Evolutionary conservation across 768 basidiomycete genomes (phyloP).

Genomic region (Rhizopogon vesiculosus): DNA sequence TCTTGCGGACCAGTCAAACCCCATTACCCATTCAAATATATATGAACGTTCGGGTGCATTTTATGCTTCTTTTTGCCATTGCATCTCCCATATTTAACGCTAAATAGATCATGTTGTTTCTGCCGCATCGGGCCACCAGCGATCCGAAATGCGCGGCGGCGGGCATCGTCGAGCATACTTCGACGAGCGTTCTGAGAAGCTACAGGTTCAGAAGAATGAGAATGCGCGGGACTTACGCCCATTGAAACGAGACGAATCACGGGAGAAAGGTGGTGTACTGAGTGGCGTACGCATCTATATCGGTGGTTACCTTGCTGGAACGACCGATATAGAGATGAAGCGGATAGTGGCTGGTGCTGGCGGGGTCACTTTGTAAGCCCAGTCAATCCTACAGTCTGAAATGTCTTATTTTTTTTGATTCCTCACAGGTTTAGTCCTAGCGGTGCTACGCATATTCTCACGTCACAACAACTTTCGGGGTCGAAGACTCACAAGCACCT

Average conservation of each 20-base stretch:
- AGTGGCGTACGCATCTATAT: conserved; percentile 58
- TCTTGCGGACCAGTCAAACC: conserved; percentile 61
- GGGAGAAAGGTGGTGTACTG: conserved; percentile 21
- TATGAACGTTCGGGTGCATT: conserved; percentile 51
- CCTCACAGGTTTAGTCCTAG: conserved; percentile 45
- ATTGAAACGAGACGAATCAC: neutral
- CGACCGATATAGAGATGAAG: conserved; percentile 81
- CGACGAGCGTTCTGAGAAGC: conserved; percentile 41
- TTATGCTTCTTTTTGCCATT: neutral
- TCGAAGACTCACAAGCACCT: conserved; percentile 68
- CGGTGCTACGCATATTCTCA: conserved; percentile 74
- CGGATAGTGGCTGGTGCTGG: conserved; percentile 61
- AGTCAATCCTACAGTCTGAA: neutral
- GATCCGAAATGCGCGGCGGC: conserved; percentile 39
- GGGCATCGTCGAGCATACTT: conserved; percentile 32
- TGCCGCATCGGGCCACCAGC: conserved; percentile 66
- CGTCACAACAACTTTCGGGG: conserved; percentile 65
- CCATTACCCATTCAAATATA: conserved; percentile 73
- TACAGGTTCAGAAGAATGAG: conserved; percentile 27
- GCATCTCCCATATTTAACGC: neutral
- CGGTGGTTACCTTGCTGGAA: conserved; percentile 62
- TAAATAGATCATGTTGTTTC: conserved; percentile 54
- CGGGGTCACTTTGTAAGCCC: conserved; percentile 57
- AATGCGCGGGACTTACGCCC: conserved; percentile 2
- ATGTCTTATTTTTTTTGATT: neutral